Base-by-base conservation (phyloP, 495 filamentous ascomycete genomes). In the Aspergillus bertholletiae region DNA sequence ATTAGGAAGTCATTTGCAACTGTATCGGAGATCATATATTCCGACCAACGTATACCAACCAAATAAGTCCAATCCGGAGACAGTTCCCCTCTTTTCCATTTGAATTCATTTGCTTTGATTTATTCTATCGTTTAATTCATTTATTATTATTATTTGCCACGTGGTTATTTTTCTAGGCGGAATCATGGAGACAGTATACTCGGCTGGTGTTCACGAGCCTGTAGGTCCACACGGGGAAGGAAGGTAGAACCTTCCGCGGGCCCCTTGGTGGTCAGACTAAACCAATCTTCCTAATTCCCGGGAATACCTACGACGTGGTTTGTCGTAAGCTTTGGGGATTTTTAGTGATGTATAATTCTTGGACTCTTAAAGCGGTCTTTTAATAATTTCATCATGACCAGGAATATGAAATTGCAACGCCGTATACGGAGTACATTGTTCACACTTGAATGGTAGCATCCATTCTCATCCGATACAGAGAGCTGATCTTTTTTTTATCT, bases 211-310 rank as follows among this genome's bases (percentile, higher is more conserved):
- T 23, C 43, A 45, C 45, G 13, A 18, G 45, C 43, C 8, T 28
- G n/a, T n/a, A n/a, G n/a, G 51, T 40, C 30, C 54, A 58, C 48
- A 51, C 55, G 41, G 55, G 61, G 56, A 58, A 60, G 44, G 44
- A 49, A 44, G 24, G 57, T 53, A 28, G 55, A 57, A 54, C 53
- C 53, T 61, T 61, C 61, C 55, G 58, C 61, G 53, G 50, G n/a
- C n/a, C 21, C 53, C 43, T 54, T 57, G 57, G 55, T 46, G 46
- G 43, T 1, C 24, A 49, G 35, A 27, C 61, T 64, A 64, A 54
- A 47, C 53, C 53, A 23, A 56, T 59, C 53, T 57, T 49, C 59
- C 59, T 58, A 56, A 54, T 62, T 56, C 54, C 57, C 56, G 62
- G 62, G 58, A 61, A 53, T 52, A 39, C 46, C 52, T 27, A 47